phyloP scores from a whole-genome alignment of 1,284 basidiomycete species.

The Apiotrichum mycotoxinovorans region DNA sequence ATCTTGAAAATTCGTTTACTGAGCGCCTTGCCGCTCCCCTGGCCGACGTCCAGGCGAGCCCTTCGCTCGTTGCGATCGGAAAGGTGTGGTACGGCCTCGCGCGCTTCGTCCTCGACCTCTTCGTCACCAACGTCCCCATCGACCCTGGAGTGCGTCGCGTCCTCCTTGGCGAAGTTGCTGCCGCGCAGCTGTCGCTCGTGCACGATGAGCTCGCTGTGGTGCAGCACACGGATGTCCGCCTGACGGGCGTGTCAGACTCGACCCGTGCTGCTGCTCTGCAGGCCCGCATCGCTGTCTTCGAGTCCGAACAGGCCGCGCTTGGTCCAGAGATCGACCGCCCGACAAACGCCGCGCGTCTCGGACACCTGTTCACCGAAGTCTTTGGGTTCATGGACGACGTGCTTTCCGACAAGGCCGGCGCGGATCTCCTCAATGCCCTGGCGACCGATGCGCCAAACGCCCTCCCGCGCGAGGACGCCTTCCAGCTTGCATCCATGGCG shows the following conservation, averaged over 20 bases:
- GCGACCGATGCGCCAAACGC: constrained; percentile 25
- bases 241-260: constrained; percentile 63
- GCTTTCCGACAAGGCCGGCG: constrained; percentile 30
- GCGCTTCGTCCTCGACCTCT: constrained; percentile 53
- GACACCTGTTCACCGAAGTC: constrained; percentile 78
- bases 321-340: constrained; percentile 42
- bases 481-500: constrained; percentile 50
- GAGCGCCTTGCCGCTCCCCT: constrained; percentile 17
- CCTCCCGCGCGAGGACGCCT: constrained; percentile 43
- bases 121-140: constrained; percentile 78
- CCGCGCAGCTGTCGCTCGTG: constrained; percentile 55
- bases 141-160: constrained; percentile 76
- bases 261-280: constrained; percentile 49
- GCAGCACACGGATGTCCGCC: constrained; percentile 57
- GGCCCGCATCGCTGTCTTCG: constrained; percentile 41
- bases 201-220: constrained; percentile 61
- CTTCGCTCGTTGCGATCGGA: constrained; percentile 34
- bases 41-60: not conserved
- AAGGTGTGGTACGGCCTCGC: constrained; percentile 63
- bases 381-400: constrained; percentile 59
- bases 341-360: constrained; percentile 60
- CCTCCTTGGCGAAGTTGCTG: constrained; percentile 57
- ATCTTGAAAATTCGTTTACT: constrained; percentile 15
- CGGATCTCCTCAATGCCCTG: constrained; percentile 36
- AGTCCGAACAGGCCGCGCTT: constrained; percentile 32